Evolutionary conservation across 1,284 basidiomycete genomes (phyloP), one percentile per base, ranked within the genome.

Genomic region (Meira nashicola): DNA sequence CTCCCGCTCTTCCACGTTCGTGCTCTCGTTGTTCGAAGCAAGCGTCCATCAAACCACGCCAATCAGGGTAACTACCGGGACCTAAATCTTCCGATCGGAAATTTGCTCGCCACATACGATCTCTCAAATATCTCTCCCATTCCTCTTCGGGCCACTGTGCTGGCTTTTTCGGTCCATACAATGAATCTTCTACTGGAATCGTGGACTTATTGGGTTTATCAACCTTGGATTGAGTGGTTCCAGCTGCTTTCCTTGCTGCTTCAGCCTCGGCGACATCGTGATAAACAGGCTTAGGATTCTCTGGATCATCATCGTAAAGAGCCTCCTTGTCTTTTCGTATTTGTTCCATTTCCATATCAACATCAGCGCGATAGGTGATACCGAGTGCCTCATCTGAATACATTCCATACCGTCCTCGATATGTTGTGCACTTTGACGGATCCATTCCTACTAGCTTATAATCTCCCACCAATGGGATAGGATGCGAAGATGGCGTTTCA

Each of bases 351-450:
- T 74, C 71, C 61, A 71, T 65, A 40, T 69, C 68, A 2, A 66
- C 54, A 41, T 72, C 70, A 38, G 66, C 58, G n/a, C 76, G 68
- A 55, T 78, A 78, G 33, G 68, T 71, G 66, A 78, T 74, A 58
- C 66, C 68, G 47, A 78, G 71, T n/a, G 74, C 74, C 49, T 77
- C 65, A 62, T 78, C 76, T 28, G 74, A 71, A 65, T 78, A 78
- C 76, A 78, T 78, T 55, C 63, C 58, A 58, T 76, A 77, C 39
- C 76, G 59, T 46, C 66, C 65, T 7, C 64, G 57, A 62, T 78
- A 78, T 54, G 76, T 78, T 58, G 74, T 67, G 65, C 76, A 78
- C 54, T 73, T 70, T 57, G 59, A 64, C n/a, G 59, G 59, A 52
- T 77, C 68, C 66, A 78, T 66, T 55, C 69, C 71, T 3, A 73